Conservation (phyloP, 345 rosid species). For the Rhodomyrtus tomentosa region DNA sequence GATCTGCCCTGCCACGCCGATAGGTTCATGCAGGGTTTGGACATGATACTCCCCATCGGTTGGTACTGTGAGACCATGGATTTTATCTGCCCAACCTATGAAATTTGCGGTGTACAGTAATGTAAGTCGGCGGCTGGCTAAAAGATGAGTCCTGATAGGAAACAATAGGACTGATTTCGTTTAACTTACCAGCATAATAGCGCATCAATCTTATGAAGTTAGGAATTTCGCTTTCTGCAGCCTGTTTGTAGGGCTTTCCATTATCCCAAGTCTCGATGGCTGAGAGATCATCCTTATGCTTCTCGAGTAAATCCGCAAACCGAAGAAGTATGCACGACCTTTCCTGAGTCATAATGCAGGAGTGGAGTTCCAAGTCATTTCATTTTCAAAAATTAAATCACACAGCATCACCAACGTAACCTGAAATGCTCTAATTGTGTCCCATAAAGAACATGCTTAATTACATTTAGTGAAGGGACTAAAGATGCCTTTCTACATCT, state of each 20-base stretch:
- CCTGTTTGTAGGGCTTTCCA: slow-evolving; percentile 79
- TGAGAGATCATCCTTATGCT: slow-evolving; percentile 70
- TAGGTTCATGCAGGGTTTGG: slow-evolving; percentile 22
- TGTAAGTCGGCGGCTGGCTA: not conserved
- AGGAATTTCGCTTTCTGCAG: slow-evolving; percentile 55
- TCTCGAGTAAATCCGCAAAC: slow-evolving; percentile 75
- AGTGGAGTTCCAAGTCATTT: not conserved
- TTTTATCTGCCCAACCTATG: slow-evolving; percentile 17
- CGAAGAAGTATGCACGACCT: slow-evolving; percentile 56
- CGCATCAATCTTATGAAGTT: slow-evolving; percentile 49
- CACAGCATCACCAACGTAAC: not conserved
- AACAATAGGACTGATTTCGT: not conserved
- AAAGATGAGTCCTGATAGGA: not conserved
- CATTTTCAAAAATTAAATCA: not conserved
- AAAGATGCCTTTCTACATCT: not conserved
- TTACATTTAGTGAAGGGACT: not conserved
- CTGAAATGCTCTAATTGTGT: not conserved
- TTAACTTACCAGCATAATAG: slow-evolving; percentile 65
- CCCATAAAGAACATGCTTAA: not conserved
- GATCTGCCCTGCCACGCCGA: slow-evolving; percentile 20
- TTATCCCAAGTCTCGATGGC: slow-evolving; percentile 90
- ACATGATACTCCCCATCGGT: slow-evolving; percentile 11
- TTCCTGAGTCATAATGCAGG: slow-evolving; percentile 31
- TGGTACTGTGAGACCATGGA: slow-evolving; percentile 20
- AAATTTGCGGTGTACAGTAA: not conserved